A percentile compares a stretch with the other conserved stretches of the same genome.
phyloP scores from a whole-genome alignment of 1,284 basidiomycete genomes.

The Kwoniella shivajii region DNA sequence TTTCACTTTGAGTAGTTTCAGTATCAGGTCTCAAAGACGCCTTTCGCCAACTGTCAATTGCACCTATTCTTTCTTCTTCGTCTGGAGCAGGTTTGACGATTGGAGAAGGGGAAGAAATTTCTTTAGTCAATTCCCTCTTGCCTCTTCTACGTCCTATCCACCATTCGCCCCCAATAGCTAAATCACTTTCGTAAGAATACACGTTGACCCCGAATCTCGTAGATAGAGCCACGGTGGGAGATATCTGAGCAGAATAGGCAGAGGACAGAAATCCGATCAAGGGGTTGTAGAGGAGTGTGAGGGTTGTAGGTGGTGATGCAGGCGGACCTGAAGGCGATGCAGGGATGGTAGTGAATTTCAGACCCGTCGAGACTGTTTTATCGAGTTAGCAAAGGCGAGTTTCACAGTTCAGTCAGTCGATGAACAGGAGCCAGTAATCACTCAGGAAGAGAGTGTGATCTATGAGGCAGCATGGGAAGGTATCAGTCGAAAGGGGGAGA shows the following conservation, averaged over 20 bases:
- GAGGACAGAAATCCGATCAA: constrained; percentile 92
- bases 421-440: no score
- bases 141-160: constrained; percentile 66
- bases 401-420: no score
- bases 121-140: constrained; percentile 21
- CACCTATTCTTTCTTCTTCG: constrained; percentile 6
- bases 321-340: constrained; percentile 58
- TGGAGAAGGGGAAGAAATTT: background rate
- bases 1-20: background rate
- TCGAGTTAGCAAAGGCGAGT: no score
- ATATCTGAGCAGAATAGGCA: constrained; percentile 86
- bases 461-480: no score
- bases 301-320: constrained; percentile 75
- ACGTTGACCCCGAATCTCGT: constrained; percentile 96
- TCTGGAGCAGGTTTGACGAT: background rate
- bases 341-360: constrained; percentile 77
- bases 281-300: constrained; percentile 92
- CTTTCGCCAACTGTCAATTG: constrained; percentile 11
- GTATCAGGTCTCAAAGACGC: constrained; percentile 12
- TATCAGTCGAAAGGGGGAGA: no score
- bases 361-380: constrained; percentile 87
- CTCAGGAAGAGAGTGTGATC: no score
- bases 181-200: constrained; percentile 94
- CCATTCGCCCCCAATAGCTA: constrained; percentile 93
- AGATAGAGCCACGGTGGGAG: constrained; percentile 80